Conservation (phyloP, 441 rosid genomes). For the Kokia cookei region DNA sequence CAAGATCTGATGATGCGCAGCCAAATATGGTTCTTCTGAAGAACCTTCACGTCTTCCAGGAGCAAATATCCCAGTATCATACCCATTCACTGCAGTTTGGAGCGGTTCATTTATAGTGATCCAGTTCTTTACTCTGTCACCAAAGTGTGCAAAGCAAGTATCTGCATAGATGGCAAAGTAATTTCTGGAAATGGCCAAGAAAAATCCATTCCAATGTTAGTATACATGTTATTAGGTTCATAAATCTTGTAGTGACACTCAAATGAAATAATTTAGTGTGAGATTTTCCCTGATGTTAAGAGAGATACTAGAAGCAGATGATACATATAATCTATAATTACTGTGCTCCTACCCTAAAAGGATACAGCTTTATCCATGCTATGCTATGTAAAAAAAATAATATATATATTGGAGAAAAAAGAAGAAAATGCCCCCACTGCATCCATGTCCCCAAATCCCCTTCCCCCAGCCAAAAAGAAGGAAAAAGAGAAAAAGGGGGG, state of each 20-base stretch:
- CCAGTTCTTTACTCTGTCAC: slow-evolving; percentile 93
- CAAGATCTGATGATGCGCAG: slow-evolving; percentile 76
- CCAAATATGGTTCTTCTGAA: slow-evolving; percentile 72
- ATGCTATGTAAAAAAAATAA: background rate
- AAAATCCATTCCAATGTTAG: background rate
- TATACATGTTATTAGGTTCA: background rate
- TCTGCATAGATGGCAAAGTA: slow-evolving; percentile 79
- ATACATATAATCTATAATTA: background rate
- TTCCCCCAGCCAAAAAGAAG: background rate
- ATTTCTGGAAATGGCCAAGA: slow-evolving; percentile 49
- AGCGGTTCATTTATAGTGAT: slow-evolving; percentile 88
- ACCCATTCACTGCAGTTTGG: slow-evolving; percentile 78
- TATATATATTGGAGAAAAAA: too few relatives aligned
- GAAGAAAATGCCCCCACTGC: too few relatives aligned
- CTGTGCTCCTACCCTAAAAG: background rate
- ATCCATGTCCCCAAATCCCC: background rate
- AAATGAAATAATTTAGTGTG: background rate
- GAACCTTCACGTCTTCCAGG: slow-evolving; percentile 71
- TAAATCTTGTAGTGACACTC: background rate
- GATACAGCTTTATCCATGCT: background rate
- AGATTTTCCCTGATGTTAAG: background rate
- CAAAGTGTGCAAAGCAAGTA: slow-evolving; percentile 81
- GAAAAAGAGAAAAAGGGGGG: too few relatives aligned
- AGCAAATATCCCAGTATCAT: slow-evolving; percentile 65
- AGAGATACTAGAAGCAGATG: background rate